Evolutionary conservation across 2,329 filamentous ascomycete genomes (phyloP).

Genomic region (Sporothrix inflata): DNA sequence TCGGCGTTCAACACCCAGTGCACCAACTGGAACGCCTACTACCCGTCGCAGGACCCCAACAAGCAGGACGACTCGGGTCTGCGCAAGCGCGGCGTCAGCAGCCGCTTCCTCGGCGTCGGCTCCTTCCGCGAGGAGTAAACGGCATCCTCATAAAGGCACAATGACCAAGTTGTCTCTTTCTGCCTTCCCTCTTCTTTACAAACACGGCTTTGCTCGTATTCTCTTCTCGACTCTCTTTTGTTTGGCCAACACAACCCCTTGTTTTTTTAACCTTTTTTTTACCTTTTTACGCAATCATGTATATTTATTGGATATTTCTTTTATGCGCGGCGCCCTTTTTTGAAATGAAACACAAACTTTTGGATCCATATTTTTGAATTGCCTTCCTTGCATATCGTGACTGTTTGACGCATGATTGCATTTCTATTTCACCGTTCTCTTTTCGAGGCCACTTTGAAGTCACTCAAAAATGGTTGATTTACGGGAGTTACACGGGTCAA

Average conservation of each 20-base stretch:
- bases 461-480: no score
- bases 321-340: not conserved
- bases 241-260: not conserved
- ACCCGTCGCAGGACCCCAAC: constrained; percentile 26
- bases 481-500: no score
- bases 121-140: constrained; percentile 11
- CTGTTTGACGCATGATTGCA: not conserved
- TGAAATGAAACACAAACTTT: not conserved
- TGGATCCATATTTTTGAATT: not conserved
- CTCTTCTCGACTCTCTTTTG: not conserved
- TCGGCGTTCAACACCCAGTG: constrained; percentile 30
- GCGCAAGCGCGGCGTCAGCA: not conserved
- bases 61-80: constrained; percentile 33
- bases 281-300: not conserved
- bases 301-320: not conserved
- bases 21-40: constrained; percentile 33
- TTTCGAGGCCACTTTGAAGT: no score
- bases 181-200: not conserved
- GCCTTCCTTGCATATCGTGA: not conserved
- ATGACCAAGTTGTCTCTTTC: not conserved
- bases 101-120: constrained; percentile 19
- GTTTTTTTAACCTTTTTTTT: not conserved
- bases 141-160: no score
- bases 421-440: no score
- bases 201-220: not conserved